These are phyloP conservation scores for Talaromyces sp. DNA, from an alignment of 2,329 filamentous ascomycete species.

Conservation along the genomic window DNA sequence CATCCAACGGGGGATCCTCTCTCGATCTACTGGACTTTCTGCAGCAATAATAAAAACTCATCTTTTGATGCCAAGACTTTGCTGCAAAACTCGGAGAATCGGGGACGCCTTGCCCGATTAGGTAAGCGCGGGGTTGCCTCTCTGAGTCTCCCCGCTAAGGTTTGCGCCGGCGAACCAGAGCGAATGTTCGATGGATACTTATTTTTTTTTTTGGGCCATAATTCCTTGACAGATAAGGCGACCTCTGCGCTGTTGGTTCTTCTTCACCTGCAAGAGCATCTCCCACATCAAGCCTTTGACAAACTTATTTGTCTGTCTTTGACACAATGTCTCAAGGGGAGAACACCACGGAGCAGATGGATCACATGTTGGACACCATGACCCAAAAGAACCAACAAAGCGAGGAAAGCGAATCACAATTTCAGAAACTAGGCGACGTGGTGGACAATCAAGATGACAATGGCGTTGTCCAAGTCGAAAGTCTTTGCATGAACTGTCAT, in stretches of 20 bases:
- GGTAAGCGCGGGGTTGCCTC: constrained; percentile 30
- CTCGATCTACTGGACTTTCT: constrained; percentile 54
- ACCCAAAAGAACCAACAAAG: constrained; percentile 9
- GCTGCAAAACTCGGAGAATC: constrained; percentile 16
- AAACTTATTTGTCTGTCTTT: not conserved
- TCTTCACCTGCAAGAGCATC: not conserved
- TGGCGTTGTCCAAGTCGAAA: constrained; percentile 54
- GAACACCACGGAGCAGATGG: constrained; percentile 10
- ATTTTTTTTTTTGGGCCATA: constrained; percentile 7
- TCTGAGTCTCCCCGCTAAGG: constrained; percentile 2
- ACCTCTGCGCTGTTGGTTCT: not conserved
- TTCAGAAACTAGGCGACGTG: constrained; percentile 35
- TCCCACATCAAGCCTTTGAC: not conserved
- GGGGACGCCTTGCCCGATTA: constrained; percentile 12
- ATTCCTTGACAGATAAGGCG: not conserved
- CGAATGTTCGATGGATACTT: constrained; percentile 13
- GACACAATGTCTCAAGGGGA: constrained; percentile 12
- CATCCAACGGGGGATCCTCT: constrained; percentile 22
- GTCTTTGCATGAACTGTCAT: constrained; percentile 81
- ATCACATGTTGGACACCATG: constrained; percentile 14
- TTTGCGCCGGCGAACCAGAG: constrained; percentile 13
- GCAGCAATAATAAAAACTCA: constrained; percentile 29
- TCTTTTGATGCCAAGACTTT: constrained; percentile 14
- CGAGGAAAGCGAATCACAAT: constrained; percentile 25
- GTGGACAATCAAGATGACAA: constrained; percentile 37